These are phyloP conservation scores for Anacardium occidentale DNA, from an alignment of 345 rosid species.

Conservation along the genomic window DNA sequence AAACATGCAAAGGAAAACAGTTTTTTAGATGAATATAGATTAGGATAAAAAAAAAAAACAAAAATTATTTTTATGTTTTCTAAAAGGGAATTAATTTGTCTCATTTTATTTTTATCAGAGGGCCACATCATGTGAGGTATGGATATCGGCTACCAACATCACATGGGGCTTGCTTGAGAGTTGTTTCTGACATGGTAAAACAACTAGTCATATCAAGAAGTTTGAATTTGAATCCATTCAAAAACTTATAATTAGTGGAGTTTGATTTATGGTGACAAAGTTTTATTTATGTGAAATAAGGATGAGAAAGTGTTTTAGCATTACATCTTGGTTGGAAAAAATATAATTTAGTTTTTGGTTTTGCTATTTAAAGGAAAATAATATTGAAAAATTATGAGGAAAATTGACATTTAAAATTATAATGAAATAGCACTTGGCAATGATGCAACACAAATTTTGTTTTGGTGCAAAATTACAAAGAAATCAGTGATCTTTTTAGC, in stretches of 20 bases:
- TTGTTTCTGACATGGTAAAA: constrained; percentile 23
- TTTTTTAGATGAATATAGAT: neutral
- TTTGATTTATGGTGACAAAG: no score
- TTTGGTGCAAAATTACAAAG: no score
- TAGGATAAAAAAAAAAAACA: neutral
- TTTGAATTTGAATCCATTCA: constrained; percentile 9
- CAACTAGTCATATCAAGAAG: constrained; percentile 18
- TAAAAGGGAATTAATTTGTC: constrained; percentile 22
- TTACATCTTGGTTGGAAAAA: no score
- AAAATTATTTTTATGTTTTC: constrained; percentile 1
- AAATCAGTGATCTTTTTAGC: no score
- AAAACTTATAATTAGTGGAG: no score
- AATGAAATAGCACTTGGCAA: no score
- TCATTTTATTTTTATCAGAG: constrained; percentile 21
- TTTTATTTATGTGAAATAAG: constrained; percentile 14
- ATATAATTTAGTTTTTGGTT: no score
- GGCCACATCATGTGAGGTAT: constrained; percentile 40
- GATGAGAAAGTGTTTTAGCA: no score
- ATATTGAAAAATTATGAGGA: no score
- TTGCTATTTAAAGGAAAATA: no score
- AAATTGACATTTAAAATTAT: no score
- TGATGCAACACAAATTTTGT: no score
- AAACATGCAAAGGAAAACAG: neutral
- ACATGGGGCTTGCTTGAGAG: constrained; percentile 45
- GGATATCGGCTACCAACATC: constrained; percentile 27